Conservation (phyloP, 768 basidiomycete genomes). For the Suillus placidus region DNA sequence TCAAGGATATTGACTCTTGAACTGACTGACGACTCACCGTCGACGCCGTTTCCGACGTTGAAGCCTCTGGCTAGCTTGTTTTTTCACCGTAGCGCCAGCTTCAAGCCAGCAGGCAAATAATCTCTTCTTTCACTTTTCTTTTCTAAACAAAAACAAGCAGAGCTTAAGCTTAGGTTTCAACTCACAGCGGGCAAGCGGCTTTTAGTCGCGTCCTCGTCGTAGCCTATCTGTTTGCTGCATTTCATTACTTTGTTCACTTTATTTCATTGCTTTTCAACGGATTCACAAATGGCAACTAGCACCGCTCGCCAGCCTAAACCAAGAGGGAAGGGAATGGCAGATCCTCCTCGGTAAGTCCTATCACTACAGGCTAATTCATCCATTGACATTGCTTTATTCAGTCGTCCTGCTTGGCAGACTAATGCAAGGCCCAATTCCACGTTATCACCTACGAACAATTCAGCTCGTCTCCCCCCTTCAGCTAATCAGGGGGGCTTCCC, state of each 20-base stretch:
- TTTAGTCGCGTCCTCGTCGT: conserved; percentile 36
- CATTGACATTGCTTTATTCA: conserved; percentile 25
- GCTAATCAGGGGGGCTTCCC: conserved; percentile 43
- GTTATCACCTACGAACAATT: conserved; percentile 54
- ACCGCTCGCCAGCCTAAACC: conserved; percentile 66
- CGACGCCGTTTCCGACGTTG: conserved; percentile 10
- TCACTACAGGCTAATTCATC: conserved; percentile 16
- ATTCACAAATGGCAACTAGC: conserved; percentile 55
- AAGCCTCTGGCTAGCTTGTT: conserved; percentile 18
- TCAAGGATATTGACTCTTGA: conserved; percentile 35
- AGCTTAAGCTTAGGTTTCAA: conserved; percentile 1
- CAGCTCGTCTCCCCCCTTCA: conserved; percentile 44
- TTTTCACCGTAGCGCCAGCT: conserved; percentile 27
- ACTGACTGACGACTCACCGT: conserved; percentile 20
- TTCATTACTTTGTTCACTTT: conserved; percentile 35
- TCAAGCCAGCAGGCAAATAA: conserved; percentile 23
- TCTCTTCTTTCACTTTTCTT: conserved; percentile 15
- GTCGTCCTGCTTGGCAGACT: conserved; percentile 59
- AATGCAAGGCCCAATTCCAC: conserved; percentile 71
- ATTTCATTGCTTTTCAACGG: conserved; percentile 33
- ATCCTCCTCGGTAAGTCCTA: conserved; percentile 54
- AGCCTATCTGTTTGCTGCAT: conserved; percentile 36
- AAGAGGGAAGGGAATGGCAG: conserved; percentile 62
- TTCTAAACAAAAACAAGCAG: conserved; percentile 24
- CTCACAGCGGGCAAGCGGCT: conserved; percentile 24